Evolutionary conservation across 192 early-diverging fungal genomes (phyloP).

Genomic region (Coemansia sp.): DNA sequence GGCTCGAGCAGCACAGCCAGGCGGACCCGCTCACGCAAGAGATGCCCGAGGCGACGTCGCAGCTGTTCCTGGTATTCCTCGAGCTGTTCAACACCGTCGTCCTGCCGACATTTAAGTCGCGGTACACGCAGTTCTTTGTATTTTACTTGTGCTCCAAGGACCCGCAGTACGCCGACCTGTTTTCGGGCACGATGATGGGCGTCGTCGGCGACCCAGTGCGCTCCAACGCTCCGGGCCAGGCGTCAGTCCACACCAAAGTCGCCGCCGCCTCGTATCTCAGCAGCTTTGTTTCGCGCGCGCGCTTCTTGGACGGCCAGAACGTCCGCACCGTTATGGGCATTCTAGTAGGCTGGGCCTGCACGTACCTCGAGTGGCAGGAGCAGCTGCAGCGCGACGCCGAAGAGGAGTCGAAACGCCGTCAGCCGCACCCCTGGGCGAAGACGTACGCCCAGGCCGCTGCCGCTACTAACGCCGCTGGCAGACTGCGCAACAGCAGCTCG

Average conservation of each 20-base stretch:
- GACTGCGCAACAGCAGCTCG: constrained; percentile 1
- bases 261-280: constrained; percentile 84
- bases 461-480: neutral
- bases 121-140: constrained; percentile 90
- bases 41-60: constrained; percentile 42
- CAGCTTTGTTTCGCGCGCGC: constrained; percentile 87
- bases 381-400: constrained; percentile 22
- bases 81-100: constrained; percentile 80
- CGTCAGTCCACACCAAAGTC: constrained; percentile 70
- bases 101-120: constrained; percentile 85
- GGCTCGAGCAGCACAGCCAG: constrained; percentile 55
- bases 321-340: constrained; percentile 72
- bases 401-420: neutral
- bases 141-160: constrained; percentile 81
- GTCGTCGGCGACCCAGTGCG: constrained; percentile 56
- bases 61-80: constrained; percentile 72
- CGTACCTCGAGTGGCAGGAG: constrained; percentile 74
- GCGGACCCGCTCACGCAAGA: constrained; percentile 22
- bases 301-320: constrained; percentile 66
- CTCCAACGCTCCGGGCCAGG: constrained; percentile 51
- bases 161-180: constrained; percentile 72
- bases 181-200: constrained; percentile 75
- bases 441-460: constrained; percentile 10
- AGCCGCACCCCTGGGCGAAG: neutral
- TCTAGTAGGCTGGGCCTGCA: constrained; percentile 68